Evolutionary conservation across 495 filamentous ascomycete species (phyloP), one percentile per base, ranked within the genome.

Genomic region (Darksidea phi): DNA sequence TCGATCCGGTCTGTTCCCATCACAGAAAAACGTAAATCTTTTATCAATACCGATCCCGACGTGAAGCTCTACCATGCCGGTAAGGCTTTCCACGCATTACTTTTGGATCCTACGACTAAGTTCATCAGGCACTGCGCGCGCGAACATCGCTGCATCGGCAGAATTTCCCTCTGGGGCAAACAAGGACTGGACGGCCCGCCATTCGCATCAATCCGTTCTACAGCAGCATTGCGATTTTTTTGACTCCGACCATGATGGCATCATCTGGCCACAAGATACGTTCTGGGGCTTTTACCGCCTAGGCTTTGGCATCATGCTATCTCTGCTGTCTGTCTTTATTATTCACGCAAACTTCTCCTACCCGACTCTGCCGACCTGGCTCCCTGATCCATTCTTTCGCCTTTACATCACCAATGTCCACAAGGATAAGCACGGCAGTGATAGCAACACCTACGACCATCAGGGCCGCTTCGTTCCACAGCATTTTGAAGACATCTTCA

Each of bases 221-320:
- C 80, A 82, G 64, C 81, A 82, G 63, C 82, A 84, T 67, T 67
- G 77, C 60, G 69, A 73, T 51, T 84, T 82, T 71, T 85, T 75
- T 71, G 81, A 82, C 63, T 60, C 64, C 21, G 77, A 82, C 63
- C 50, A 59, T 21, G 82, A 85, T 66, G 77, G 76, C 28, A 68
- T 78, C 10, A 82, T 84, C 66, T 80, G 69, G 66, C 81, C 82
- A 0, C 66, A 59, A 37, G 80, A 84, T 54, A 82, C 78, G 3
- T 84, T 76, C 71, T 48, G n/a, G 11, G 81, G 82, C 10, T 84
- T 84, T 67, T 74, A 75, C 24, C 70, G 70, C 4, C 63, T 84
- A 0, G 81, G 82, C 32, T 84, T 82, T 71, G 76, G 55, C 38
- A 24, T 57, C 21, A 18, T 66, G 4, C 57, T 66, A 20, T 66